These are phyloP conservation scores for Isabelozyma heimii DNA, from an alignment of 805 yeast species.

Conservation along the genomic window DNA sequence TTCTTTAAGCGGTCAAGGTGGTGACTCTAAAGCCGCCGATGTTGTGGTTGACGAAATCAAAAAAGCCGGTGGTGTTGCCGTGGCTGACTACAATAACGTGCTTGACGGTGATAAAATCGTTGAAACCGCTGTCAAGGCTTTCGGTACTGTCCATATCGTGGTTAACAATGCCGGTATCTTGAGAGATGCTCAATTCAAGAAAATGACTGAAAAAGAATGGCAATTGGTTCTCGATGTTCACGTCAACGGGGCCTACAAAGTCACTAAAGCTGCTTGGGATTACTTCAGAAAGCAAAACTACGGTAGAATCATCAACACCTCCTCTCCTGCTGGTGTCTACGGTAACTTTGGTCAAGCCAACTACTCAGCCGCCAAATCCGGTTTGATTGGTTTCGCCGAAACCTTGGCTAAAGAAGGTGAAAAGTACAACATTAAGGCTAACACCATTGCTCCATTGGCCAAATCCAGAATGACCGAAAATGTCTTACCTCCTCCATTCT, in stretches of 20 bases:
- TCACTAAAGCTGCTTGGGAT: constrained; percentile 91
- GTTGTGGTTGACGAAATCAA: constrained; percentile 82
- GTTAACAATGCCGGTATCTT: constrained; percentile 95
- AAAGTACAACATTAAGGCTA: constrained; percentile 77
- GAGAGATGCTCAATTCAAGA: constrained; percentile 82
- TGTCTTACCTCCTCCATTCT: constrained; percentile 78
- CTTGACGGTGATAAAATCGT: constrained; percentile 81
- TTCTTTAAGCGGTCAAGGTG: constrained; percentile 70
- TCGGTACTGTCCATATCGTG: constrained; percentile 85
- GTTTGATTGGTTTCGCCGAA: constrained; percentile 86
- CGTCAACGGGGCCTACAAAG: constrained; percentile 82
- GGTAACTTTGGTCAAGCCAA: constrained; percentile 98
- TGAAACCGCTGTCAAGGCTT: constrained; percentile 79
- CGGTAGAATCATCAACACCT: constrained; percentile 90
- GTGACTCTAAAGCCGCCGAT: constrained; percentile 76
- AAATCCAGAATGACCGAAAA: constrained; percentile 95
- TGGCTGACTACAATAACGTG: constrained; percentile 91
- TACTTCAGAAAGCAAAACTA: constrained; percentile 76
- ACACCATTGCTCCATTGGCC: constrained; percentile 92
- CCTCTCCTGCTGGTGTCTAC: constrained; percentile 95
- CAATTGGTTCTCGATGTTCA: constrained; percentile 81
- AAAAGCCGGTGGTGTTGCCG: constrained; percentile 77
- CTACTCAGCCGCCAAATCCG: constrained; percentile 91
- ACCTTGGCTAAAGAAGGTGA: constrained; percentile 93
- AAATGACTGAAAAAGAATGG: constrained; percentile 81